Percentiles rank a stretch among this genome's conserved stretches.
Conservation (phyloP, 2,329 filamentous ascomycete species). For the Sporothrix euskadiensis region DNA sequence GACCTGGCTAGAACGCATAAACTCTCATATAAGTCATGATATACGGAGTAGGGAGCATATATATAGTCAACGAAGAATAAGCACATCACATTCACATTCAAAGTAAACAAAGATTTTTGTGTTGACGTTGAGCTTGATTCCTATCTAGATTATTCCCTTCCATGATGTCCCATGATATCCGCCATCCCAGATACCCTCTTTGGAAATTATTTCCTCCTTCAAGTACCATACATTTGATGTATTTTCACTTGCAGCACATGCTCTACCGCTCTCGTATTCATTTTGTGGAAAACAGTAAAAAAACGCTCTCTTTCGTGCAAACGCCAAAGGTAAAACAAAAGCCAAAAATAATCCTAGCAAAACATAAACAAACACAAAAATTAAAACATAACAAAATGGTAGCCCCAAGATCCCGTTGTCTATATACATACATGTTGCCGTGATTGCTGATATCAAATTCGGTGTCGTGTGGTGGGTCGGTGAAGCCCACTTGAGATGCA, state of each 20-base stretch:
- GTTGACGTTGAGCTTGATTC: neutral
- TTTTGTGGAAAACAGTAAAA: conserved; percentile 6
- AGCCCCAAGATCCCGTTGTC: conserved; percentile 21
- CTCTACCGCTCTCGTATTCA: neutral
- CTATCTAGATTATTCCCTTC: conserved; percentile 1
- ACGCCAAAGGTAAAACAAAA: conserved; percentile 24
- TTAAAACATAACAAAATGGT: conserved; percentile 17
- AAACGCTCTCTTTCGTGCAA: conserved; percentile 23
- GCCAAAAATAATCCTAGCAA: neutral
- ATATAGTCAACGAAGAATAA: neutral
- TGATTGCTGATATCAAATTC: conserved; percentile 5
- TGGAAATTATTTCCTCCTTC: neutral
- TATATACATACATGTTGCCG: conserved; percentile 27
- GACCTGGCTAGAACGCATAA: conserved; percentile 8
- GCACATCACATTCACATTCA: neutral
- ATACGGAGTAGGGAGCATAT: too few relatives aligned
- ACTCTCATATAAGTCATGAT: neutral
- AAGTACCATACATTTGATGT: neutral
- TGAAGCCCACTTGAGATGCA: neutral
- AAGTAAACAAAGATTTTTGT: neutral
- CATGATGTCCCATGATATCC: neutral
- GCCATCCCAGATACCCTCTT: neutral
- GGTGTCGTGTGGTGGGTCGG: conserved; percentile 2
- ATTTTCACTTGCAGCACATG: conserved; percentile 14
- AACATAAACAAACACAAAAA: conserved; percentile 19